A percentile compares a stretch with the other conserved stretches of the same genome.
Evolutionary conservation across 2,329 filamentous ascomycete genomes (phyloP).

Genomic region (Phaeosphaeriaceae sp.): DNA sequence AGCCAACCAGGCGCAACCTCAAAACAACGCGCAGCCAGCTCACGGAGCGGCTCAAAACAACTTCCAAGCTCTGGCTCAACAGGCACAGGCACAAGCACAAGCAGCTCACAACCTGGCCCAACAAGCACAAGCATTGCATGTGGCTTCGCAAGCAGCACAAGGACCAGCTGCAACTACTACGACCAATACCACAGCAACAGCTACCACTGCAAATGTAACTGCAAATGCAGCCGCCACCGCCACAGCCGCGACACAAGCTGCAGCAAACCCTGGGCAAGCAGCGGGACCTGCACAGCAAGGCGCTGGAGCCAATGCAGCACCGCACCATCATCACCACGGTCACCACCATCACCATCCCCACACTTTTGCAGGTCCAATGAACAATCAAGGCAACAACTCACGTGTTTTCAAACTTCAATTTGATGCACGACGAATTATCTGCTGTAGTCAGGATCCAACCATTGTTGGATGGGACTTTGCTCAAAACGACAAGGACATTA

Average conservation of each 20-base stretch:
- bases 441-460: conserved; percentile 87
- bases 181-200: conserved; percentile 19
- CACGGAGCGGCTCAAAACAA: conserved; percentile 31
- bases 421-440: conserved; percentile 90
- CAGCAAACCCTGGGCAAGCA: conserved; percentile 17
- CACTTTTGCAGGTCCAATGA: conserved; percentile 29
- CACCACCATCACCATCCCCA: conserved; percentile 43
- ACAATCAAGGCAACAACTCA: conserved; percentile 53
- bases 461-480: conserved; percentile 99
- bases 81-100: conserved; percentile 46
- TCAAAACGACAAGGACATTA: conserved; percentile 79
- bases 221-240: conserved; percentile 12
- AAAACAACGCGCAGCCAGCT: conserved; percentile 21
- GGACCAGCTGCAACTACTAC: conserved; percentile 1
- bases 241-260: conserved; percentile 12
- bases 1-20: conserved; percentile 19
- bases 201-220: conserved; percentile 10
- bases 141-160: conserved; percentile 38
- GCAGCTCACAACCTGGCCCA: conserved; percentile 43
- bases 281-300: conserved; percentile 21
- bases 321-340: conserved; percentile 30
- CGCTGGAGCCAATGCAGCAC: conserved; percentile 21
- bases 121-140: conserved; percentile 45
- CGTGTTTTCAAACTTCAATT: conserved; percentile 97
- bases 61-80: conserved; percentile 44